Evolutionary conservation across 2,329 filamentous ascomycete species (phyloP), one percentile per base, ranked within the genome.

Genomic region (Fusarium denticulatum): DNA sequence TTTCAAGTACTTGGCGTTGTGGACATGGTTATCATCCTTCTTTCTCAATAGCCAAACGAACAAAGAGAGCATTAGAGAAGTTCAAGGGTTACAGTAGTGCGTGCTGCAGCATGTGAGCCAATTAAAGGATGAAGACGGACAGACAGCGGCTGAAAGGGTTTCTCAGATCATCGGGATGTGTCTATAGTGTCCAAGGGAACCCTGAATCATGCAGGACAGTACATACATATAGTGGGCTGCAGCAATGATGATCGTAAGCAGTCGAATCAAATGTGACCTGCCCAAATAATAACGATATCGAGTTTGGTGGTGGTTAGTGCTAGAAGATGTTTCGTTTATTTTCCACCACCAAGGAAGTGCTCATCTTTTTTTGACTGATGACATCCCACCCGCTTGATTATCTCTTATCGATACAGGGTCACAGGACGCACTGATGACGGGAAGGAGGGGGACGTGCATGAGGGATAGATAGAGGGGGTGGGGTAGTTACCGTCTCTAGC

Each of bases 381-480:
- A 11, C 47, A 53, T 36, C 64, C 34, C 49, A 50, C 43, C 36
- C 49, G 20, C 30, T 59, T 63, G 32, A 24, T 59, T 59, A 61
- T 72, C 32, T 56, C 30, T 74, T 74, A 74, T 74, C 71, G 71
- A 74, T 74, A 72, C 53, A 68, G 50, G 52, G 71, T 74, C 72
- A 74, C 71, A 71, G 58, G 71, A 72, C 57, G 49, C 53, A 53
- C 42, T 62, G 67, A 74, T 72, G 72, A 67, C 71, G 55, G 71
- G 71, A 72, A 72, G 66, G 55, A 69, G 72, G 71, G 70, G 62
- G 58, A 65, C 52, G 67, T 69, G 65, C 67, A 69, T 64, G 45
- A 52, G 20, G 24, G 45, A 64, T 50, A 57, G 50, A 68, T 42
- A 26, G 64, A 73, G 60, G 69, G 68, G 70, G 64, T 65, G 70